Base-by-base conservation (phyloP, 441 rosid species). In the Pelargonium citronellum region DNA sequence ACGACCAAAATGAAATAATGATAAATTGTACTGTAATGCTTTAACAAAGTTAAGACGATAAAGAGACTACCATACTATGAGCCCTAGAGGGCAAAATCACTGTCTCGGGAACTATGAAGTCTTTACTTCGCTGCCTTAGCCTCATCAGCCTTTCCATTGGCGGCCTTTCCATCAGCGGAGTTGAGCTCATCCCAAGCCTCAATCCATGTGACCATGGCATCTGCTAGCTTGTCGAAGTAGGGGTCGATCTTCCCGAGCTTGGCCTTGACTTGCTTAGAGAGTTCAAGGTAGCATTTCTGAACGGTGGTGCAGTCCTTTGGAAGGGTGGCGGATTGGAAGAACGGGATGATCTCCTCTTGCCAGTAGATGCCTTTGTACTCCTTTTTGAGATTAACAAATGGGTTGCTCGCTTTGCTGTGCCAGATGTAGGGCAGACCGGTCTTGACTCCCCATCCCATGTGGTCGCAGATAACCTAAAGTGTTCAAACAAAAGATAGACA, bases 301-400 rank as follows among this genome's bases (percentile, higher is more conserved):
- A 93, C 97, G 20, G 89, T 81, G 34, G 85, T 86, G 86, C 95
- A 84, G 22, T 91, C 97, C 79, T 89, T 86, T 0, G 98, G 85
- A 34, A 93, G 91, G 63, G 75, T 63, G 0, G 55, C 88, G n/a
- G 87, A 75, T 74, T 91, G 97, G 89, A 93, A 93, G 84, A 91
- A 93, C 7, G 98, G 98, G 76, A 93, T 93, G 77, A 93, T 89
- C 82, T 93, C 98, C 83, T 93, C 97, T 81, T 93, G 98, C 98
- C 98, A 93, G 87, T 83, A 91, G 60, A 53, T 53, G 20, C 60
- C 60, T 19, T 53, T 53, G 60, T 53, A 53, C 60, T 53, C 60
- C 60, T 53, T 53, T 15, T 53, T 53, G 20, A 53, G 60, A 9
- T 53, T 53, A 77, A 91, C 98, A 67, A 89, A 91, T 5, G 98